Percentiles rank a stretch among this genome's conserved stretches.
Conservation (phyloP, 1,139 yeast species). For the Yamadazyma dendronema region DNA sequence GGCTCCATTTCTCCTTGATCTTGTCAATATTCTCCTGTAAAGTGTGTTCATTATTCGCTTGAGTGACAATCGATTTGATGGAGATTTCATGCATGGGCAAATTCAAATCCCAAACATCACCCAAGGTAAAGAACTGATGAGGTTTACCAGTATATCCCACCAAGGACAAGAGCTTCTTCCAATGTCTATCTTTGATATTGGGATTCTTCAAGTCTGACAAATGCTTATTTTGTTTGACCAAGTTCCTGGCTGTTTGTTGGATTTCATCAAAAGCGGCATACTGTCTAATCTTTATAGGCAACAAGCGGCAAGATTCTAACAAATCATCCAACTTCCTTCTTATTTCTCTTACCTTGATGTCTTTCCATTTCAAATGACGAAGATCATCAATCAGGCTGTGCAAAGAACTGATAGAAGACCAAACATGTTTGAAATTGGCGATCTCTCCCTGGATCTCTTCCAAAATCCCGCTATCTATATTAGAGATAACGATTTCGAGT, state of each 20-base stretch:
- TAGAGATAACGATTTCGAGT: conserved; percentile 21
- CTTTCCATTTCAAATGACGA: conserved; percentile 49
- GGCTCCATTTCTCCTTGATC: conserved; percentile 51
- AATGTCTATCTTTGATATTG: conserved; percentile 64
- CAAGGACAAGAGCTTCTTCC: conserved; percentile 52
- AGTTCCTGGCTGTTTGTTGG: conserved; percentile 43
- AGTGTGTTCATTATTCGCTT: conserved; percentile 72
- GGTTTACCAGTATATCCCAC: conserved; percentile 18
- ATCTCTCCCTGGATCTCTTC: conserved; percentile 48
- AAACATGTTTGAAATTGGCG: conserved; percentile 56
- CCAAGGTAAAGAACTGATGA: conserved; percentile 39
- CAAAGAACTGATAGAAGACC: conserved; percentile 61
- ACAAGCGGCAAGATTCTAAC: conserved; percentile 43
- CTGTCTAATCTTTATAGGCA: conserved; percentile 63
- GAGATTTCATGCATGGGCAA: conserved; percentile 43
- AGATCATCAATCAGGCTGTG: conserved; percentile 52
- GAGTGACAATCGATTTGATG: conserved; percentile 51
- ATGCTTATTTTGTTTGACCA: conserved; percentile 38
- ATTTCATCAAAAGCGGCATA: conserved; percentile 68
- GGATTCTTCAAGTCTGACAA: conserved; percentile 55
- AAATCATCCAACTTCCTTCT: conserved; percentile 54
- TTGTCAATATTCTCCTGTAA: conserved; percentile 55
- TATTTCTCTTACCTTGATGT: conserved; percentile 46
- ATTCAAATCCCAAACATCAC: conserved; percentile 62
- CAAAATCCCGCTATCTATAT: conserved; percentile 23